Percentiles rank a stretch among this genome's conserved stretches.
phyloP scores from a whole-genome alignment of 768 basidiomycete genomes.

The Lactifluus piperatus region DNA sequence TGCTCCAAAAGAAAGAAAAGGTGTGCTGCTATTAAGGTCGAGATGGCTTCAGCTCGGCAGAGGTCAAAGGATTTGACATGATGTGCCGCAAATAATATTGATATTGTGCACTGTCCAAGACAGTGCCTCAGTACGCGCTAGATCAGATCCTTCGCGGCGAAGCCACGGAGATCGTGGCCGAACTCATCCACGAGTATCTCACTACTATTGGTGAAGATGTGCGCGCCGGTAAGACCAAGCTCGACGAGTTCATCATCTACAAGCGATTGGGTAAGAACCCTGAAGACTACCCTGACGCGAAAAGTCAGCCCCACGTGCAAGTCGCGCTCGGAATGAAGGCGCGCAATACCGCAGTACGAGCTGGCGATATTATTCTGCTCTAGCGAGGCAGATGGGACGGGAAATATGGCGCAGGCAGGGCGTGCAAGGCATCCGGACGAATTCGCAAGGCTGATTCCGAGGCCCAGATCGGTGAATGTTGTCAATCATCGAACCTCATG shows the following conservation, averaged over 20 bases:
- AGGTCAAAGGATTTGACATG: too few species aligned
- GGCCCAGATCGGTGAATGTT: slow-evolving; percentile 58
- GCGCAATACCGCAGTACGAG: slow-evolving; percentile 68
- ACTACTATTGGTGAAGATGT: slow-evolving; percentile 68
- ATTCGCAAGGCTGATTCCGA: slow-evolving; percentile 57
- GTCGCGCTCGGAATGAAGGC: slow-evolving; percentile 91
- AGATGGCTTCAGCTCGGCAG: slow-evolving; percentile 59
- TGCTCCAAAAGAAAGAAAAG: slow-evolving; percentile 99
- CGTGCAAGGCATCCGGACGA: too few species aligned
- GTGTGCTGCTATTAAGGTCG: slow-evolving; percentile 94
- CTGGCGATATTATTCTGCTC: slow-evolving; percentile 94
- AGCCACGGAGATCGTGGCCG: slow-evolving; percentile 79
- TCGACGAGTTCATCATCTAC: too few species aligned
- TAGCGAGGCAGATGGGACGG: slow-evolving; percentile 58
- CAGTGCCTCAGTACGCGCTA: too few species aligned
- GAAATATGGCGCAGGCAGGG: too few species aligned
- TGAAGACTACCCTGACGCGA: slow-evolving; percentile 93
- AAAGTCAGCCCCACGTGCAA: slow-evolving; percentile 93
- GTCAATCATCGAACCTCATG: too few species aligned
- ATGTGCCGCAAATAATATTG: slow-evolving; percentile 95
- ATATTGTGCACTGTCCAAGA: too few species aligned
- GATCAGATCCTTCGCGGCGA: too few species aligned
- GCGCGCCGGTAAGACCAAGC: slow-evolving; percentile 64
- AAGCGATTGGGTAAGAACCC: slow-evolving; percentile 91
- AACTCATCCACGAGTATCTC: too few species aligned